Conservation (phyloP, 2,329 filamentous ascomycete genomes). For the Fusarium begoniae region DNA sequence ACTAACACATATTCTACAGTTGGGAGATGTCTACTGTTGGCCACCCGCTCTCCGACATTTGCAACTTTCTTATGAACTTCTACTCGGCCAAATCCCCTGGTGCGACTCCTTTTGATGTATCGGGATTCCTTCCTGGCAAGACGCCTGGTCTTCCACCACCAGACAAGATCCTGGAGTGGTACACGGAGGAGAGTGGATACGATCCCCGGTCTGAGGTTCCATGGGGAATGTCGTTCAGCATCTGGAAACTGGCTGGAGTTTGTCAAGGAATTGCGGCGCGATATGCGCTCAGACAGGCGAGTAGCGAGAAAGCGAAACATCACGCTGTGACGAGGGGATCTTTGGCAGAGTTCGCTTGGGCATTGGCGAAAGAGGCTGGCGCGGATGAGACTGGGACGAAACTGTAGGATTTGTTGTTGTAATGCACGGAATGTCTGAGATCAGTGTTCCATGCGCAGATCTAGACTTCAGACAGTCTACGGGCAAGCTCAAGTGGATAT, state of each 20-base stretch:
- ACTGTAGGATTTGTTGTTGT: conserved; percentile 35
- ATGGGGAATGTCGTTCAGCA: conserved; percentile 70
- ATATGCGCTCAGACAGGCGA: conserved; percentile 86
- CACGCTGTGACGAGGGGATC: conserved; percentile 76
- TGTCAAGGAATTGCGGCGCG: conserved; percentile 92
- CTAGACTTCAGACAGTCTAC: background rate
- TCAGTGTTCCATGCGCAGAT: background rate
- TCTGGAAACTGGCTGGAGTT: conserved; percentile 69
- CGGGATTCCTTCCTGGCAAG: conserved; percentile 67
- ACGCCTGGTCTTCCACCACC: conserved; percentile 69
- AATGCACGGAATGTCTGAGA: background rate
- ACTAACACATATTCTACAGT: conserved; percentile 48
- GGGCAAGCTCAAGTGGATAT: background rate
- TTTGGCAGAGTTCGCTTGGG: conserved; percentile 83
- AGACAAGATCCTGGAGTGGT: conserved; percentile 54
- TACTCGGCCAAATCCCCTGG: conserved; percentile 46
- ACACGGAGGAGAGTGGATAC: conserved; percentile 69
- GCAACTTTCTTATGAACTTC: conserved; percentile 71
- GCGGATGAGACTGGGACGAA: conserved; percentile 38
- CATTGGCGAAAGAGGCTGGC: conserved; percentile 64
- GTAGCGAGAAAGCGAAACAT: conserved; percentile 80
- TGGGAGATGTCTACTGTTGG: conserved; percentile 99
- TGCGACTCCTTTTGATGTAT: conserved; percentile 43
- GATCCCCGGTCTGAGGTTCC: conserved; percentile 68
- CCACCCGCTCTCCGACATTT: conserved; percentile 91